Evolutionary conservation across 179 eudicot genomes (phyloP).

Genomic region (Drosera spatulata): DNA sequence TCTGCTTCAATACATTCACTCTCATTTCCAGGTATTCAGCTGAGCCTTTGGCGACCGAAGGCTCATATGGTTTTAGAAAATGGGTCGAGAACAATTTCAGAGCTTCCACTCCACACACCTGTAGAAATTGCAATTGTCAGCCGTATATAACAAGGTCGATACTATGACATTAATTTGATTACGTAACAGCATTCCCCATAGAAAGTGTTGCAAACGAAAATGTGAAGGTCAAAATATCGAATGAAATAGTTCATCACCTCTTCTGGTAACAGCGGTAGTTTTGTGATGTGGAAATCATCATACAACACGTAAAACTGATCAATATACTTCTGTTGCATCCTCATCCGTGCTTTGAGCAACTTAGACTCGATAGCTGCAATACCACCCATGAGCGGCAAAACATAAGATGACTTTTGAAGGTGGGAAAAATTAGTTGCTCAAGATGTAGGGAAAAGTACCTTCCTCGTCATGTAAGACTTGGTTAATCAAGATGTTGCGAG

Average conservation of each 20-base stretch:
- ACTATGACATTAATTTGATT: too few species aligned
- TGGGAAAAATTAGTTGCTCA: too few species aligned
- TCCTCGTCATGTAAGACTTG: constrained; percentile 85
- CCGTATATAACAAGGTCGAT: too few species aligned
- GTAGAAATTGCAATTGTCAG: background rate
- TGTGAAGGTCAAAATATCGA: too few species aligned
- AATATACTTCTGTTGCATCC: constrained; percentile 89
- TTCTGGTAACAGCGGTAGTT: constrained; percentile 86
- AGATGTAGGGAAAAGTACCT: constrained; percentile 29
- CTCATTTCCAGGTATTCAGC: constrained; percentile 62
- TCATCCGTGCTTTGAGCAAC: constrained; percentile 93
- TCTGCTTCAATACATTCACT: constrained; percentile 36
- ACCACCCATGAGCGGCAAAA: too few species aligned
- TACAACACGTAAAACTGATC: constrained; percentile 92
- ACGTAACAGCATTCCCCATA: too few species aligned
- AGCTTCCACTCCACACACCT: constrained; percentile 51
- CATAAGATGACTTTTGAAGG: too few species aligned
- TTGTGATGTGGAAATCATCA: constrained; percentile 90
- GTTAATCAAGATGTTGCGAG: constrained; percentile 85
- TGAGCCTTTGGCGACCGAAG: constrained; percentile 33
- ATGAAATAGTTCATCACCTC: constrained; percentile 39
- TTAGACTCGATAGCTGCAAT: constrained; percentile 68
- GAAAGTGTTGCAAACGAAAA: too few species aligned
- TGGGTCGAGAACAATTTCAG: constrained; percentile 56
- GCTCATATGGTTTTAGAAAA: constrained; percentile 46